Conservation (phyloP, 768 basidiomycete species). For the Candolleomyces eurysporus region DNA sequence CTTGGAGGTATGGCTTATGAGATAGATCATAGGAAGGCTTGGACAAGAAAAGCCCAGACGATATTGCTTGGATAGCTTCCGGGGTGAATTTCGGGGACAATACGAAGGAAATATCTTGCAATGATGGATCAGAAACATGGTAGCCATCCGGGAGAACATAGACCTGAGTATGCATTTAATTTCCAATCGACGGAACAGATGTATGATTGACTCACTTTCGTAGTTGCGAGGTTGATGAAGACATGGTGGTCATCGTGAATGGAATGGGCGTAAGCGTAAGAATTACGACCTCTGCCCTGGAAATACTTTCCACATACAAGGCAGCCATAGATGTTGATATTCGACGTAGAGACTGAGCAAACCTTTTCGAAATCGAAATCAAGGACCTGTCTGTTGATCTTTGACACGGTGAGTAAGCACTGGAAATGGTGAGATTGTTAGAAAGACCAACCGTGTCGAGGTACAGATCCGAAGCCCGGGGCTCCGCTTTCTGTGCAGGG, state of each 20-base stretch:
- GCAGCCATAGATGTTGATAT: conserved; percentile 97
- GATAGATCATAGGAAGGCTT: conserved; percentile 85
- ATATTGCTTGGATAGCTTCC: conserved; percentile 50
- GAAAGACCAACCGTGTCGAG: conserved; percentile 78
- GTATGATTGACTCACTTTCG: conserved; percentile 59
- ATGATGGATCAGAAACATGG: conserved; percentile 91
- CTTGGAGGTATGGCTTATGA: conserved; percentile 81
- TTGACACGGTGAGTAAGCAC: conserved; percentile 5
- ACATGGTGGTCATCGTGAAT: conserved; percentile 99
- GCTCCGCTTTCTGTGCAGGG: conserved; percentile 25
- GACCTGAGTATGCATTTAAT: conserved; percentile 53
- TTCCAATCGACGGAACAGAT: conserved; percentile 8
- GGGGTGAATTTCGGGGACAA: conserved; percentile 85
- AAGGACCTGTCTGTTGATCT: conserved; percentile 88
- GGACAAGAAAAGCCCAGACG: conserved; percentile 54
- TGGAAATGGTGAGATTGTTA: conserved; percentile 10
- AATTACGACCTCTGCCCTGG: conserved; percentile 91
- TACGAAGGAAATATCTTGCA: conserved; percentile 92
- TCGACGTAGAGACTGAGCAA: conserved; percentile 93
- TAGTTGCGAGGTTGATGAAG: conserved; percentile 92
- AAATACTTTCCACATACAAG: conserved; percentile 99
- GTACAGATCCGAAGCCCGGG: conserved; percentile 80
- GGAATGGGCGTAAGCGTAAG: conserved; percentile 95
- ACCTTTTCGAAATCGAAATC: conserved; percentile 99
- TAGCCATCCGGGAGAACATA: conserved; percentile 98